Base-by-base conservation (phyloP, 768 basidiomycete species). In the Dictyophora rubrovolvata region DNA sequence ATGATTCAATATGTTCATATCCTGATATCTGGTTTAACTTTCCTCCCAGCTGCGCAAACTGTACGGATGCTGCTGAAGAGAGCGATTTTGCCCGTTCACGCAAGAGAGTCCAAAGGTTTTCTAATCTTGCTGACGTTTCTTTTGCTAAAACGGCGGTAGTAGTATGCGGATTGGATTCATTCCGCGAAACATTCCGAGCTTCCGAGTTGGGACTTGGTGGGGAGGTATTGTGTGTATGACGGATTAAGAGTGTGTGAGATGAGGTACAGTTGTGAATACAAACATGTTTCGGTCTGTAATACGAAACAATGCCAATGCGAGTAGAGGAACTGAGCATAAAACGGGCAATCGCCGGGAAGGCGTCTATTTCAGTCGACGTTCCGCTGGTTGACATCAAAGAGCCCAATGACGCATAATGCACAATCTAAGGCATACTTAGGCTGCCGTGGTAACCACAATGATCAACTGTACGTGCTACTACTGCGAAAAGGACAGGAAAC, bases 1-100 rank as follows among this genome's bases (percentile, higher is more conserved):
- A 71, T 16, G 77, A 78, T 64, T 96, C 92, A 46, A 96, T 94
- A 65, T 85, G 84, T 63, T 87, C 87, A 65, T 99, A 99, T 0
- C 96, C 96, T 9, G 94, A 93, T 20, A 89, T 82, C 61, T 81
- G 83, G 68, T 94, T 97, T 59, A 98, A 73, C 65, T 88, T 81
- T 22, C 78, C 73, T 11, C 92, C 93, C 1, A 95, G 77, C 65
- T 84, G 78, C 48, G 85, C 84, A 64, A 95, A 82, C 5, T 79
- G 82, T 7, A 74, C 71, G 62, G 79, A 78, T 1, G 88, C 79
- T 5, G 68, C 69, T 9, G 73, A 71, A 0, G 87, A 84, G 63
- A 87, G 79, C 48, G 71, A 74, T 67, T 87, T 83, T 48, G 82
- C 75, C 47, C 75, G 77, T 60, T 72, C 73, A 47, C 18, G 34